Percentiles rank a stretch among this genome's conserved stretches.
phyloP scores from a whole-genome alignment of 2,329 filamentous ascomycete species.

The Ceratocystis lukuohia region DNA sequence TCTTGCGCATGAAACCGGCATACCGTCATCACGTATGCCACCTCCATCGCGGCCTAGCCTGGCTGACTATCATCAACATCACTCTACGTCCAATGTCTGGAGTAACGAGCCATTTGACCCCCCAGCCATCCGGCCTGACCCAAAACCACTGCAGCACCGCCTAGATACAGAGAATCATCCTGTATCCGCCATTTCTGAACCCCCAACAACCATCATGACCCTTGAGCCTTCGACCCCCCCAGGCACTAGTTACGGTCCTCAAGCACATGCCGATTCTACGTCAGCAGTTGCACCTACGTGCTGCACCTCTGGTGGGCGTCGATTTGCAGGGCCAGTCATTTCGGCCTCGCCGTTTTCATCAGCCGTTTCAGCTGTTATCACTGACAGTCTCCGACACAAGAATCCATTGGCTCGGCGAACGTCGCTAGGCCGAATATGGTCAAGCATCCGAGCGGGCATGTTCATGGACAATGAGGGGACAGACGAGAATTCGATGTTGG shows the following conservation, averaged over 20 bases:
- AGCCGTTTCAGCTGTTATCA: slow-evolving; percentile 44
- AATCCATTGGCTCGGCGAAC: slow-evolving; percentile 30
- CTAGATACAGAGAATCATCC: slow-evolving; percentile 24
- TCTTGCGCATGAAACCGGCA: slow-evolving; percentile 27
- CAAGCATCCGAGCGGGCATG: slow-evolving; percentile 40
- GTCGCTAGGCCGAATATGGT: slow-evolving; percentile 35
- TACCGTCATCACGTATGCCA: slow-evolving; percentile 28
- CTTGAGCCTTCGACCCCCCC: slow-evolving; percentile 19
- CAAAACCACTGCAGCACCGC: slow-evolving; percentile 18
- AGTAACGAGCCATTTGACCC: slow-evolving; percentile 19
- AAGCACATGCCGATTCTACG: slow-evolving; percentile 23
- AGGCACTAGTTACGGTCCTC: not conserved
- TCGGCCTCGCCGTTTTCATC: slow-evolving; percentile 48
- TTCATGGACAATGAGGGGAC: slow-evolving; percentile 38
- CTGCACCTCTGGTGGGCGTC: slow-evolving; percentile 26
- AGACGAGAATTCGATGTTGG: slow-evolving; percentile 19
- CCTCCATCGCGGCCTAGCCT: not conserved
- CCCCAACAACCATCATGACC: slow-evolving; percentile 24
- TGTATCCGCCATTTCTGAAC: slow-evolving; percentile 22
- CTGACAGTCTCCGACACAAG: slow-evolving; percentile 39
- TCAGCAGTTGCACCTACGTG: slow-evolving; percentile 21
- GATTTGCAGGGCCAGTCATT: slow-evolving; percentile 38
- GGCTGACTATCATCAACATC: not conserved
- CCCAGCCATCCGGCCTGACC: slow-evolving; percentile 25
- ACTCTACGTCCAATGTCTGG: slow-evolving; percentile 6